Conservation (phyloP, 306 rosid species). For the Spatholobus suberectus region DNA sequence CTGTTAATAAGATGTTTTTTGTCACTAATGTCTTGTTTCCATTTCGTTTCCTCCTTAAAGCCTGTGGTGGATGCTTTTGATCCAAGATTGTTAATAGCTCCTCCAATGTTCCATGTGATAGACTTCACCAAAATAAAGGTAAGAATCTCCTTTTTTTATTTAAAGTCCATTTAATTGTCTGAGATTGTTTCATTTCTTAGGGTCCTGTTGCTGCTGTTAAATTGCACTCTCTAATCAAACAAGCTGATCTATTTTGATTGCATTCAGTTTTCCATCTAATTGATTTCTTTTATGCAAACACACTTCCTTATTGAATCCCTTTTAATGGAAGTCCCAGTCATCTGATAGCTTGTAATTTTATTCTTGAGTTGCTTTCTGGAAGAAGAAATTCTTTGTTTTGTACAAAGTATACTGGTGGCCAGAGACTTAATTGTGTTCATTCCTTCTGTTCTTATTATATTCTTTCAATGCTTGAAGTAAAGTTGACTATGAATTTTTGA, state of each 20-base stretch:
- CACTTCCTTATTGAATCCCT: conserved; percentile 3
- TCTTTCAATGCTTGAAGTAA: conserved; percentile 20
- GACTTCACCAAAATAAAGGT: conserved; percentile 87
- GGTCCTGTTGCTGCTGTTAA: conserved; percentile 3
- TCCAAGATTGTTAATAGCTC: conserved; percentile 89
- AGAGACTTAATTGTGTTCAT: neutral
- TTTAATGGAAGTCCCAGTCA: neutral
- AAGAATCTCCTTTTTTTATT: conserved; percentile 31
- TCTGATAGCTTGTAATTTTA: conserved; percentile 22
- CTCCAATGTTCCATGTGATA: conserved; percentile 77
- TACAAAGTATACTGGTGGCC: neutral
- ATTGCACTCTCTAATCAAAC: neutral
- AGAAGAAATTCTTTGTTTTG: neutral
- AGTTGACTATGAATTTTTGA: conserved; percentile 6
- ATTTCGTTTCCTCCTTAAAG: conserved; percentile 52
- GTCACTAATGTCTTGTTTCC: neutral
- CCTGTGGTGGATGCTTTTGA: conserved; percentile 99
- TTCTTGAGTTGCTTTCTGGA: neutral
- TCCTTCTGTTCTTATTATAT: neutral
- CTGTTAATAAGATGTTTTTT: neutral
- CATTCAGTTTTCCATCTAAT: conserved; percentile 15
- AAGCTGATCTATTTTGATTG: conserved; percentile 23
- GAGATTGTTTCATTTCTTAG: neutral
- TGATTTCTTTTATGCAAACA: conserved; percentile 2
- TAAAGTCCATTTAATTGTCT: neutral